These are phyloP conservation scores for Coemansia sp. DNA, from an alignment of 192 early-diverging fungal species.

Conservation along the genomic window DNA sequence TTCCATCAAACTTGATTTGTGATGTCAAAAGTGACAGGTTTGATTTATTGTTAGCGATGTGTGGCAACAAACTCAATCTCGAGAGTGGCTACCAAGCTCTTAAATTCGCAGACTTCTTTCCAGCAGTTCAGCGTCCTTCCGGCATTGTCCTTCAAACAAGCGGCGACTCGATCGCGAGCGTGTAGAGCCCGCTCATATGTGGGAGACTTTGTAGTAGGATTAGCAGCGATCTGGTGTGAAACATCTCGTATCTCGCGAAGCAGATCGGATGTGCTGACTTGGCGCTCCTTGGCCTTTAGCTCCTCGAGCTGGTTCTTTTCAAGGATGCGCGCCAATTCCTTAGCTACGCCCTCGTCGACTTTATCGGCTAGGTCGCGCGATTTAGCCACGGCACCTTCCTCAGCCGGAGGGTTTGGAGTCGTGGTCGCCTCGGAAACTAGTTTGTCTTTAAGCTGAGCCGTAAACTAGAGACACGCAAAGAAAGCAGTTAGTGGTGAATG, in stretches of 20 bases:
- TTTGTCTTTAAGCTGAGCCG: conserved; percentile 36
- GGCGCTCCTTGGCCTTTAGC: conserved; percentile 38
- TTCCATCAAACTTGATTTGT: conserved; percentile 9
- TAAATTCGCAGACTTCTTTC: conserved; percentile 48
- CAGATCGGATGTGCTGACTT: conserved; percentile 46
- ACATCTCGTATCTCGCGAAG: conserved; percentile 46
- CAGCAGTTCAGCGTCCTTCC: conserved; percentile 50
- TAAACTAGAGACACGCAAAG: conserved; percentile 26
- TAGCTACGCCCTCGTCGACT: conserved; percentile 38
- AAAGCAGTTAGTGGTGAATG: neutral
- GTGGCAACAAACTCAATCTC: conserved; percentile 40
- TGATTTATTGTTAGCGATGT: neutral
- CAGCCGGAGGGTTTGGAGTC: conserved; percentile 3
- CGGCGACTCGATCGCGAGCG: conserved; percentile 35
- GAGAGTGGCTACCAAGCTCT: conserved; percentile 27
- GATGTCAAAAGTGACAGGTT: neutral
- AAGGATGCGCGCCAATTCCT: conserved; percentile 48
- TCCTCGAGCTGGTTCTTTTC: conserved; percentile 48
- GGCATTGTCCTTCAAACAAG: conserved; percentile 33
- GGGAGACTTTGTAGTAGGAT: conserved; percentile 11
- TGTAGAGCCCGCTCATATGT: conserved; percentile 17
- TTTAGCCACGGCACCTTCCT: neutral
- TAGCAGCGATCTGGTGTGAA: conserved; percentile 28
- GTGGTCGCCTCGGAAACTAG: conserved; percentile 13
- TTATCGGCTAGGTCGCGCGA: conserved; percentile 26